Conservation (phyloP, 768 basidiomycete species). For the Lactarius hatsudake region DNA sequence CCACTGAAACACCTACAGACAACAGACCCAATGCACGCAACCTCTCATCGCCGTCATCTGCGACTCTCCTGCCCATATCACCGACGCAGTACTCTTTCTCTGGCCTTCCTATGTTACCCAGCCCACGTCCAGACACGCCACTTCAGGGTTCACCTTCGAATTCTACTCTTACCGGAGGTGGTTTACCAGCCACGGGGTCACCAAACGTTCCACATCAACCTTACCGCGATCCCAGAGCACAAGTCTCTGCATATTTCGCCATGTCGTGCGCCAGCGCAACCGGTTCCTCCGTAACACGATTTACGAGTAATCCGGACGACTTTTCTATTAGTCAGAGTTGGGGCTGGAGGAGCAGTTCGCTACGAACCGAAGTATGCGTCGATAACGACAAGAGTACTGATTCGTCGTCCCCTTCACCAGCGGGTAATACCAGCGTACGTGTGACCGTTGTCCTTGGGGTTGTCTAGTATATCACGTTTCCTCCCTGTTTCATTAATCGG, state of each 20-base stretch:
- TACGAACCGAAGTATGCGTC: slow-evolving; percentile 48
- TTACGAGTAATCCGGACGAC: slow-evolving; percentile 81
- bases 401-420: slow-evolving; percentile 4
- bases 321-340: slow-evolving; percentile 86
- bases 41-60: slow-evolving; percentile 12
- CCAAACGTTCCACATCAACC: slow-evolving; percentile 57
- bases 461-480: slow-evolving; percentile 41
- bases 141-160: slow-evolving; percentile 25
- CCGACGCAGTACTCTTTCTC: slow-evolving; percentile 25
- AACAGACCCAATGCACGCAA: slow-evolving; percentile 3
- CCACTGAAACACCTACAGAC: slow-evolving; percentile 5
- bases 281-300: slow-evolving; percentile 78
- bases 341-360: slow-evolving; percentile 81
- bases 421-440: slow-evolving; percentile 56
- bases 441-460: slow-evolving; percentile 79
- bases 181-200: slow-evolving; percentile 44
- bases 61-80: slow-evolving; percentile 1
- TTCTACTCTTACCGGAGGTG: slow-evolving; percentile 9
- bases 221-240: slow-evolving; percentile 71
- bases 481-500: not conserved
- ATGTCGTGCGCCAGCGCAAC: slow-evolving; percentile 79
- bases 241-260: slow-evolving; percentile 77
- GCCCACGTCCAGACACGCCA: slow-evolving; percentile 23
- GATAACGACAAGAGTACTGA: slow-evolving; percentile 30
- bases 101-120: slow-evolving; percentile 20